Evolutionary conservation across 108 stramenopile species (phyloP), one percentile per base, ranked within the genome.

Genomic region (Seminavis robusta): DNA sequence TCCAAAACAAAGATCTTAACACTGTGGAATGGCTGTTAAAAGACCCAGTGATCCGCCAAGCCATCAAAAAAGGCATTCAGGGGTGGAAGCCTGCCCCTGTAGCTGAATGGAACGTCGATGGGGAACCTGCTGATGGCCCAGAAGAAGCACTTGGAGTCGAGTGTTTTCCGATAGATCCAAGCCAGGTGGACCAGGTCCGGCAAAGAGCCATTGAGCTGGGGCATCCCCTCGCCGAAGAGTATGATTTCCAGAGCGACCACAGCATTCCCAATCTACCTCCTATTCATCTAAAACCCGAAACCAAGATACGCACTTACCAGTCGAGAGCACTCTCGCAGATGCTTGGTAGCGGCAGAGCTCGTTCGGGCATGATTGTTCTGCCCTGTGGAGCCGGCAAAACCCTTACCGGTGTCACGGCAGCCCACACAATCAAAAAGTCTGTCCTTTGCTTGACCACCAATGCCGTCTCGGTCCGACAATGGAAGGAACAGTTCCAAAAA

Each of bases 321-420:
- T 94, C 98, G 64, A 76, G 94, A 44, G 79, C 79, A 16, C 57
- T 92, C 52, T 85, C 86, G 32, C 88, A 92, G 61, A 98, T 99
- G 99, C 98, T 98, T 83, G 99, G 99, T 29, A 99, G 98, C 52
- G 99, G 99, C 4, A 90, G 97, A 1, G 97, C 99, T 11, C 76
- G 99, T 27, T 94, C 93, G 4, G 99, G 99, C 4, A 98, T 98
- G 51, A 98, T 98, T 56, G 98, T 99, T 6, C 77, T 99, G n/a
- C 98, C 98, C 1, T 99, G 99, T 68, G 97, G 97, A 19, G 99
- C 98, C 9, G 98, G 96, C 30, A 98, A 97, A 62, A 98, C 98
- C 4, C 61, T 99, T 48, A 98, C 97, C 11, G 99, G 97, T 19
- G 95, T 99, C 26, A 97, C 97, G 5, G 99, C 99, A 3, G 96